Evolutionary conservation across 1,284 basidiomycete genomes (phyloP), one percentile per base, ranked within the genome.

Genomic region (Erythrobasidium hasegawianum): DNA sequence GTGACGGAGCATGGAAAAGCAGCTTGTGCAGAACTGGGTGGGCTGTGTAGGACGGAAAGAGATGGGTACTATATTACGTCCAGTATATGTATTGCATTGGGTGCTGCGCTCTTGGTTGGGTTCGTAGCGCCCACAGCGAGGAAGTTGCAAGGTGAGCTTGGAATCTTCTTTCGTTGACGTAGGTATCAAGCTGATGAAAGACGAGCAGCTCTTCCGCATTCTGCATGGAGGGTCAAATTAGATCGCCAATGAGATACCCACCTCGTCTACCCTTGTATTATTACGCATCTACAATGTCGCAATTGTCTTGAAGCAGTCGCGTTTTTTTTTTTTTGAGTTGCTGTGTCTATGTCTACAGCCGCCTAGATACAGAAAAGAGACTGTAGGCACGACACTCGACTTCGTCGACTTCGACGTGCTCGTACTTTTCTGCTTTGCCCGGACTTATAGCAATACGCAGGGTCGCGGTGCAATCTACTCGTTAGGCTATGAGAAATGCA

Each of bases 11-110:
- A 86, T 57, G 96, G 94, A 24, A 95, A 92, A 75, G 81, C 84
- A 1, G 79, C 82, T 1, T 98, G 96, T 77, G 80, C 82, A 9
- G 84, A 86, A 1, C 81, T 89, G 27, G 86, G 84, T 11, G 95
- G 96, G 0, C 78, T 81, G 53, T 99, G 96, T 77, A 78, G 87
- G 56, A 89, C 87, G 0, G 84, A 89, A 75, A 83, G 84, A 29
- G 96, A 99, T 76, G 95, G 96, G 1, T 98, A 96, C 78, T 98
- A 93, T 77, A 84, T 86, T 71, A 86, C 95, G 61, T 89, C 87
- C 24, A 84, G 79, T 7, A 76, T 92, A 20, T 97, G 94, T 78
- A 81, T 97, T 68, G 76, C 79, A 4, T 79, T 93, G 49, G 93
- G 92, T 4, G 81, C 86, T 2, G 68, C 85, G 1, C 82, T 92